Evolutionary conservation across 495 filamentous ascomycete genomes (phyloP).

Genomic region (Neurospora cerealis): DNA sequence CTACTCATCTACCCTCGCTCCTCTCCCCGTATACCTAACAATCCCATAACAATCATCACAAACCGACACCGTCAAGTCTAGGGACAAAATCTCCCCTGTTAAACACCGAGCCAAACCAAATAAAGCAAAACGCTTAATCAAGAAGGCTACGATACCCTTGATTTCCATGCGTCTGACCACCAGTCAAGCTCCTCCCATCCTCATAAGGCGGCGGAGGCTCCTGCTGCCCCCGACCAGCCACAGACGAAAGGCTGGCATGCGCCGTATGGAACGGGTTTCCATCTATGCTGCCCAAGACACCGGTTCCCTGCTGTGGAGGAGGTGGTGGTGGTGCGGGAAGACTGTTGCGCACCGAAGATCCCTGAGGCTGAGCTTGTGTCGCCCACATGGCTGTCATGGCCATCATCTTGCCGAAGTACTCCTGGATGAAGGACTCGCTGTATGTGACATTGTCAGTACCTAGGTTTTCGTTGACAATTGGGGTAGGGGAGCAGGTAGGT

Average conservation of each 20-base stretch:
- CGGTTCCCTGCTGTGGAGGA: neutral
- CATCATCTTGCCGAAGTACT: conserved; percentile 41
- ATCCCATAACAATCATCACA: neutral
- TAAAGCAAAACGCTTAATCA: conserved; percentile 1
- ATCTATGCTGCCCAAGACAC: neutral
- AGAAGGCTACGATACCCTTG: conserved; percentile 10
- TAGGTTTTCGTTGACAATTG: neutral
- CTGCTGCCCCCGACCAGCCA: neutral
- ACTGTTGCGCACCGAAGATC: neutral
- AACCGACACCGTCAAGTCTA: neutral
- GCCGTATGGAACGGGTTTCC: neutral
- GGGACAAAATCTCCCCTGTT: neutral
- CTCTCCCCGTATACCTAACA: neutral
- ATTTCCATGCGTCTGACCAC: neutral
- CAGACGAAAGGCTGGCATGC: neutral
- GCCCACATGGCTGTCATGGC: conserved; percentile 20
- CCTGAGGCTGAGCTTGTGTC: neutral
- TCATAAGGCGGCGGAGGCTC: neutral
- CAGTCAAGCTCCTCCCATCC: neutral
- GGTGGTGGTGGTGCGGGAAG: neutral
- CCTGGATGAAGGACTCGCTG: conserved; percentile 41
- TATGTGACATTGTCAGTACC: neutral
- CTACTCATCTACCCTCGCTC: neutral
- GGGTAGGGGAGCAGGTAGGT: neutral
- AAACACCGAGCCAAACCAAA: neutral